These are phyloP conservation scores for Pycnococcus provasolii DNA, from an alignment of 139 green algal genomes.

Conservation along the genomic window DNA sequence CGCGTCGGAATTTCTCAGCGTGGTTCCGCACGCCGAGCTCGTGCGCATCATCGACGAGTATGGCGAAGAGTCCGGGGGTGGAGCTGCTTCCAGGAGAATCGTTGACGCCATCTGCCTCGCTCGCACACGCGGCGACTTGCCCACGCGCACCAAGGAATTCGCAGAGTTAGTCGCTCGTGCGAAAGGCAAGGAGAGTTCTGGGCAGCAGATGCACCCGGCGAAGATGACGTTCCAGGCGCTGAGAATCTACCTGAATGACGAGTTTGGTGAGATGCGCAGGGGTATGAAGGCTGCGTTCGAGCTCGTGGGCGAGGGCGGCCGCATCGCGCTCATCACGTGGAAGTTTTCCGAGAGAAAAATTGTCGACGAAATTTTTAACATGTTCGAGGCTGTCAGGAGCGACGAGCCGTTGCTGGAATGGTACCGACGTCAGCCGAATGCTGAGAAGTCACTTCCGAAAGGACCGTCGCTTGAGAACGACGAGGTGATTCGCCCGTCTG, in stretches of 20 bases:
- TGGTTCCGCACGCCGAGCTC: slow-evolving; percentile 2
- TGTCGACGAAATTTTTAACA: slow-evolving; percentile 9
- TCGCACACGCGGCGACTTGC: slow-evolving; percentile 1
- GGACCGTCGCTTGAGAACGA: slow-evolving; percentile 10
- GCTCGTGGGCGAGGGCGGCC: slow-evolving; percentile 13
- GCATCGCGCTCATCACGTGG: slow-evolving; percentile 21
- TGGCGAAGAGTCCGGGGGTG: slow-evolving; percentile 4
- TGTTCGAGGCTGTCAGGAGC: slow-evolving; percentile 3
- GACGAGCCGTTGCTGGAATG: not conserved
- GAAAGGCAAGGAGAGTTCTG: slow-evolving; percentile 17
- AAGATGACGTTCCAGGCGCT: slow-evolving; percentile 29
- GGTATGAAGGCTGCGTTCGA: slow-evolving; percentile 18
- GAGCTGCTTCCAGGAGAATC: slow-evolving; percentile 1
- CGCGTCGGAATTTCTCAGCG: slow-evolving; percentile 9
- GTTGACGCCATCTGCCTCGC: slow-evolving; percentile 17
- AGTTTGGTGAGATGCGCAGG: slow-evolving; percentile 27
- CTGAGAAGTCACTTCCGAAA: not conserved
- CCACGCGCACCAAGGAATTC: slow-evolving; percentile 19
- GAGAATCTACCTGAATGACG: slow-evolving; percentile 22
- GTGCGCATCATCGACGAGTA: slow-evolving; percentile 10
- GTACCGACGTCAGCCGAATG: not conserved
- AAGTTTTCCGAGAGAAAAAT: slow-evolving; percentile 22
- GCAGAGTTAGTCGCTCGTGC: slow-evolving; percentile 19
- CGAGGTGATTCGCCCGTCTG: slow-evolving; percentile 10
- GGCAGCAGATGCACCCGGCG: slow-evolving; percentile 26